phyloP scores from a whole-genome alignment of 768 basidiomycete species.

The Trametes punicea region DNA sequence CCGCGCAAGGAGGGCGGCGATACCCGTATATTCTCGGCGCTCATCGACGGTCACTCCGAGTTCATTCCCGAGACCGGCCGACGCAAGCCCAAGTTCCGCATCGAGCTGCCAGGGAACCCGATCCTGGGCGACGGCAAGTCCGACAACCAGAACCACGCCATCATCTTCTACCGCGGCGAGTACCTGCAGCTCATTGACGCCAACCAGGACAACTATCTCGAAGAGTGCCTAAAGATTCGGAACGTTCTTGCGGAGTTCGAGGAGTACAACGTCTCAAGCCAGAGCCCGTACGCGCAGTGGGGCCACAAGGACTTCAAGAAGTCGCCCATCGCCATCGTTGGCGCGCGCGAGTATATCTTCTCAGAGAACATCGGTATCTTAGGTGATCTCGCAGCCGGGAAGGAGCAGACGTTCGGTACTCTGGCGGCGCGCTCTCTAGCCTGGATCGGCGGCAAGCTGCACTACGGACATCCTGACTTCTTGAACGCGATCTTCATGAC shows the following conservation, averaged over 20 bases:
- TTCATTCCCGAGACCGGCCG: constrained; percentile 86
- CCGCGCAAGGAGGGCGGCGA: constrained; percentile 94
- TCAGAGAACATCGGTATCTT: constrained; percentile 99
- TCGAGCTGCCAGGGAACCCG: constrained; percentile 97
- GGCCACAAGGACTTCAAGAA: constrained; percentile 84
- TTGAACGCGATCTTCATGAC: constrained; percentile 97
- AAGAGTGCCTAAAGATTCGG: constrained; percentile 98
- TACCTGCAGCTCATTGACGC: constrained; percentile 99
- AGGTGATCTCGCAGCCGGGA: constrained; percentile 96
- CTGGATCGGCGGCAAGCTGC: constrained; percentile 97
- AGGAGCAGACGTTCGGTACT: constrained; percentile 99
- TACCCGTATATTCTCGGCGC: constrained; percentile 88
- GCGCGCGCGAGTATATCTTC: constrained; percentile 99
- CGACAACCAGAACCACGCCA: constrained; percentile 99
- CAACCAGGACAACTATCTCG: constrained; percentile 99
- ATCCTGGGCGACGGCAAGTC: constrained; percentile 99
- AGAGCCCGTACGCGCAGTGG: constrained; percentile 92
- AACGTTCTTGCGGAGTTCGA: constrained; percentile 99
- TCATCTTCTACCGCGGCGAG: constrained; percentile 99
- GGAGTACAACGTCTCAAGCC: constrained; percentile 78
- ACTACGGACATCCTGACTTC: constrained; percentile 99
- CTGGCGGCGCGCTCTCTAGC: constrained; percentile 93
- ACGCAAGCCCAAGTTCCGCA: constrained; percentile 93
- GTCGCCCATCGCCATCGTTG: constrained; percentile 93
- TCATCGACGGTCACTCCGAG: constrained; percentile 98